Evolutionary conservation across 2,329 filamentous ascomycete genomes (phyloP).

Genomic region (Fusarium multiceps): DNA sequence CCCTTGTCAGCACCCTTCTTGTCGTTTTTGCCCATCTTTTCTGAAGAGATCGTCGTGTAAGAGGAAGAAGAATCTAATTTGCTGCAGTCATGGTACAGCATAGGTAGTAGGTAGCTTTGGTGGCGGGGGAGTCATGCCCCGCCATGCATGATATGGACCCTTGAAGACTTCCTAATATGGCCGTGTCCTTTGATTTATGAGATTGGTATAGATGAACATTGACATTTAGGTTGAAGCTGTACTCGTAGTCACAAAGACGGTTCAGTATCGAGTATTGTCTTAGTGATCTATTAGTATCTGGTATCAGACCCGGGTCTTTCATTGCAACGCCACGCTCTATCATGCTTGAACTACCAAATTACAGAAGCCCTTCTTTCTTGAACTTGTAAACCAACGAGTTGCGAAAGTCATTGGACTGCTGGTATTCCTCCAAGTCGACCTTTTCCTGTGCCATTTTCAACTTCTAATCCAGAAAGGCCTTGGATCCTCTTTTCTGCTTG

Average conservation of each 20-base stretch:
- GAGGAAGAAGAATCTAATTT: conserved; percentile 9
- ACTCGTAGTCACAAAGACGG: neutral
- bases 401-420: conserved; percentile 43
- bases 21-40: conserved; percentile 54
- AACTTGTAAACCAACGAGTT: conserved; percentile 38
- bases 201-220: neutral
- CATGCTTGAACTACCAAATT: neutral
- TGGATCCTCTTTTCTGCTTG: conserved; percentile 53
- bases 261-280: neutral
- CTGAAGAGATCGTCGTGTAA: conserved; percentile 5
- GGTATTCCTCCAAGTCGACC: conserved; percentile 46
- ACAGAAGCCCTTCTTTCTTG: conserved; percentile 10
- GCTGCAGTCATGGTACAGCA: neutral
- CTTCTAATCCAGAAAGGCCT: conserved; percentile 57
- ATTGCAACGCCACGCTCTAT: neutral
- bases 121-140: conserved; percentile 32
- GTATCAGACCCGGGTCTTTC: neutral
- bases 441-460: conserved; percentile 48
- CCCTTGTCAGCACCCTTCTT: conserved; percentile 56
- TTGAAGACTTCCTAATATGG: conserved; percentile 21
- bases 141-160: conserved; percentile 25
- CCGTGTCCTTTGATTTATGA: neutral
- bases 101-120: neutral
- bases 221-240: neutral
- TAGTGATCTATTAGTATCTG: conserved; percentile 8